phyloP scores from a whole-genome alignment of 2,329 filamentous ascomycete genomes.

The Purpureocillium takamizusanense region DNA sequence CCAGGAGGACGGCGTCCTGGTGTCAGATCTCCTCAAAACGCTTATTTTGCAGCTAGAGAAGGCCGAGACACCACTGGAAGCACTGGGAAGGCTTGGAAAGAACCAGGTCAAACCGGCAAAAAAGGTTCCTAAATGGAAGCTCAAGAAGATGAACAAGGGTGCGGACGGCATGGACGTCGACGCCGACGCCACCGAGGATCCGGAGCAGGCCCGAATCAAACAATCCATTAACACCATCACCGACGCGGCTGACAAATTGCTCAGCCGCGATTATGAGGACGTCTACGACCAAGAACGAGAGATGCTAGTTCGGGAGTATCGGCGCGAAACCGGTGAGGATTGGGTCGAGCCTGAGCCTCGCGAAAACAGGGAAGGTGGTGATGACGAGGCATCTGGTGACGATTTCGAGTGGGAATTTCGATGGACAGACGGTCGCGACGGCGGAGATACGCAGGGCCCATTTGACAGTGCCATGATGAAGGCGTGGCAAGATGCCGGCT shows the following conservation, averaged over 20 bases:
- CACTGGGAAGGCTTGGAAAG: slow-evolving; percentile 71
- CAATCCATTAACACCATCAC: slow-evolving; percentile 75
- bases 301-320: slow-evolving; percentile 71
- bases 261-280: slow-evolving; percentile 76
- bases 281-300: slow-evolving; percentile 88
- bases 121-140: slow-evolving; percentile 57
- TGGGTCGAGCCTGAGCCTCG: slow-evolving; percentile 52
- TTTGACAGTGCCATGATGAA: slow-evolving; percentile 81
- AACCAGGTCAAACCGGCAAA: slow-evolving; percentile 47
- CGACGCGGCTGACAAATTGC: slow-evolving; percentile 77
- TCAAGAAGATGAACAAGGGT: slow-evolving; percentile 55
- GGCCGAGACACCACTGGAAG: slow-evolving; percentile 82
- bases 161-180: slow-evolving; percentile 63
- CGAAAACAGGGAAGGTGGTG: slow-evolving; percentile 4
- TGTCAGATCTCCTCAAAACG: slow-evolving; percentile 61
- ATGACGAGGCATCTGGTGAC: slow-evolving; percentile 9
- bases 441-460: slow-evolving; percentile 70
- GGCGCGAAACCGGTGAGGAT: slow-evolving; percentile 75
- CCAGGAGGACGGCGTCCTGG: slow-evolving; percentile 65
- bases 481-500: slow-evolving; percentile 84
- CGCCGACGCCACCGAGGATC: slow-evolving; percentile 42
- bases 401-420: slow-evolving; percentile 68
- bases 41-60: slow-evolving; percentile 67
- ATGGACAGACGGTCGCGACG: slow-evolving; percentile 84
- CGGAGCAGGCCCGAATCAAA: slow-evolving; percentile 60